These are phyloP conservation scores for Penicillium sp. DNA, from an alignment of 2,329 filamentous ascomycete genomes.

Conservation along the genomic window DNA sequence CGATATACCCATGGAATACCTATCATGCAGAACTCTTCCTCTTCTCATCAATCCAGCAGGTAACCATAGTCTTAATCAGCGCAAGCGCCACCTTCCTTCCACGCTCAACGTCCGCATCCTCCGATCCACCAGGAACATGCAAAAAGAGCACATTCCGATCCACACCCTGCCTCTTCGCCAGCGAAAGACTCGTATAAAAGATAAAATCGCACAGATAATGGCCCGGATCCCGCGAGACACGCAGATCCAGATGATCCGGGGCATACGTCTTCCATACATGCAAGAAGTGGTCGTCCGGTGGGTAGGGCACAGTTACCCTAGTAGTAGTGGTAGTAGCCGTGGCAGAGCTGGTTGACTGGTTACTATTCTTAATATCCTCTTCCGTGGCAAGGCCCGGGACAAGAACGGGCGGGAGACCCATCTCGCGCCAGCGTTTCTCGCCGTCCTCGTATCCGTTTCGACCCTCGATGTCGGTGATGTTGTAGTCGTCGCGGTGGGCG, in stretches of 20 bases:
- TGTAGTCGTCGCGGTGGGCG: slow-evolving; percentile 75
- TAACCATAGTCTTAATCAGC: slow-evolving; percentile 51
- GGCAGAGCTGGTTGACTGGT: neutral
- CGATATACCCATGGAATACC: neutral
- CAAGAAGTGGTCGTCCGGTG: slow-evolving; percentile 44
- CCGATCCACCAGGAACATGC: slow-evolving; percentile 70
- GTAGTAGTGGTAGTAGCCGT: slow-evolving; percentile 19
- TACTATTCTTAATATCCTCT: slow-evolving; percentile 1
- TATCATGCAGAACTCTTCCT: neutral
- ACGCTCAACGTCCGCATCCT: slow-evolving; percentile 52
- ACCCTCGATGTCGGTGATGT: slow-evolving; percentile 71
- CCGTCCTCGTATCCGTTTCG: slow-evolving; percentile 49
- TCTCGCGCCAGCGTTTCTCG: slow-evolving; percentile 60
- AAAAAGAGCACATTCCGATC: slow-evolving; percentile 67
- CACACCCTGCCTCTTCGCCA: slow-evolving; percentile 38
- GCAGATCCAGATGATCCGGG: slow-evolving; percentile 47
- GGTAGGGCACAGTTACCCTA: slow-evolving; percentile 29
- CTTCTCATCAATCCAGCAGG: slow-evolving; percentile 46
- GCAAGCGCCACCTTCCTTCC: slow-evolving; percentile 50
- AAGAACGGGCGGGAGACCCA: slow-evolving; percentile 59
- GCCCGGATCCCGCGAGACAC: slow-evolving; percentile 72
- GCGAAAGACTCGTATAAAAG: slow-evolving; percentile 71
- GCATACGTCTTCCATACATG: slow-evolving; percentile 42
- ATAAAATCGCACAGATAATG: slow-evolving; percentile 80
- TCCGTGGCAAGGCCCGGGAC: slow-evolving; percentile 51